Percentiles rank a stretch among this genome's conserved stretches.
Conservation (phyloP, 1,284 basidiomycete species). For the Meripilus lineatus region DNA sequence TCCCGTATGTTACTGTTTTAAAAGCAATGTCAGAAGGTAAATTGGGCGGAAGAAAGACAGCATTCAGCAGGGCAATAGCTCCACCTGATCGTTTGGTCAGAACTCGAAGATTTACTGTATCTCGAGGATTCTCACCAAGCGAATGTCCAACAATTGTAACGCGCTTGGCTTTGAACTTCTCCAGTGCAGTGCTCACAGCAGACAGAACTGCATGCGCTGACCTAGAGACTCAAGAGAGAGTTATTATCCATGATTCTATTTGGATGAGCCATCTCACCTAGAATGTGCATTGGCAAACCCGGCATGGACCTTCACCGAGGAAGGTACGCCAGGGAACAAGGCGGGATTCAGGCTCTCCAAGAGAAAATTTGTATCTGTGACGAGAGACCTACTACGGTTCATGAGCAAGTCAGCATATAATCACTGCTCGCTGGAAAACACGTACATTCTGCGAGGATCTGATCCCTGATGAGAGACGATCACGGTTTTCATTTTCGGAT, state of each 20-base stretch:
- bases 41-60: slow-evolving; percentile 41
- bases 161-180: slow-evolving; percentile 20
- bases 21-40: slow-evolving; percentile 34
- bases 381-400: slow-evolving; percentile 21
- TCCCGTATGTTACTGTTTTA: slow-evolving; percentile 39
- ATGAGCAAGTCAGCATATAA: background rate
- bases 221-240: slow-evolving; percentile 7
- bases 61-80: slow-evolving; percentile 44
- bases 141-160: slow-evolving; percentile 37
- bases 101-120: background rate
- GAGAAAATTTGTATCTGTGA: slow-evolving; percentile 30
- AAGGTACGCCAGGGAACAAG: slow-evolving; percentile 53
- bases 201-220: slow-evolving; percentile 31
- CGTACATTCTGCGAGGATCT: slow-evolving; percentile 41
- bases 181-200: slow-evolving; percentile 31
- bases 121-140: slow-evolving; percentile 29
- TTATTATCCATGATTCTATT: slow-evolving; percentile 10
- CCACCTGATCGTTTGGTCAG: slow-evolving; percentile 26
- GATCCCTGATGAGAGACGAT: slow-evolving; percentile 54
- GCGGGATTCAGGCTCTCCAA: slow-evolving; percentile 20
- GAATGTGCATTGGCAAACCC: slow-evolving; percentile 54
- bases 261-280: slow-evolving; percentile 29
- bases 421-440: slow-evolving; percentile 2
- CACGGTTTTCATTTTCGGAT: slow-evolving; percentile 36
- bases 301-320: slow-evolving; percentile 44